Conservation (phyloP, 1,139 yeast genomes). For the Hyphopichia buzzinii region DNA sequence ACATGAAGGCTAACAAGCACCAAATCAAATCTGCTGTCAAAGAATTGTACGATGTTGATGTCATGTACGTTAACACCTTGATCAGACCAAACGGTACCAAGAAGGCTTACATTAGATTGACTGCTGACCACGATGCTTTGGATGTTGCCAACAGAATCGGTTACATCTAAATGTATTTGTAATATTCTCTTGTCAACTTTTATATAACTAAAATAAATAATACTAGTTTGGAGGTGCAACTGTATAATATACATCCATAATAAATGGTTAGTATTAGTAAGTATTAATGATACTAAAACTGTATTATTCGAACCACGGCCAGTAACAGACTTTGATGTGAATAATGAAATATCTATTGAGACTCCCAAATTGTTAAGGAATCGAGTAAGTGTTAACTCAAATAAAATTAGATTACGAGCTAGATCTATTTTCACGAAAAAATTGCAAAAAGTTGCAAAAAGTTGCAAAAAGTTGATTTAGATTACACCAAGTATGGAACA, state of each 20-base stretch:
- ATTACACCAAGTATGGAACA: too few species aligned
- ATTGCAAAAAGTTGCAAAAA: too few species aligned
- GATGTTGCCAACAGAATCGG: slow-evolving; percentile 99
- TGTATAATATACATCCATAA: neutral
- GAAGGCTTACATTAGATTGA: slow-evolving; percentile 99
- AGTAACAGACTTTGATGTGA: too few species aligned
- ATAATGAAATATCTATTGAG: too few species aligned
- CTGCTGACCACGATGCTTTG: slow-evolving; percentile 99
- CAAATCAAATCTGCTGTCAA: slow-evolving; percentile 98
- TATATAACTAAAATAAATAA: neutral
- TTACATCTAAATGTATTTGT: slow-evolving; percentile 64
- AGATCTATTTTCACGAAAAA: too few species aligned
- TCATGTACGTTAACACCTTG: slow-evolving; percentile 90
- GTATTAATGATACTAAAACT: too few species aligned
- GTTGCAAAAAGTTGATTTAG: too few species aligned
- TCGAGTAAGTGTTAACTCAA: too few species aligned
- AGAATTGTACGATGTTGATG: slow-evolving; percentile 97
- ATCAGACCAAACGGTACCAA: slow-evolving; percentile 99
- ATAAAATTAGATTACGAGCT: too few species aligned
- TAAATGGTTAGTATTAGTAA: too few species aligned
- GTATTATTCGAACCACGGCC: too few species aligned
- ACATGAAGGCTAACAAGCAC: slow-evolving; percentile 94
- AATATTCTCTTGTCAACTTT: slow-evolving; percentile 1
- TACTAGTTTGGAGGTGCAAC: neutral
- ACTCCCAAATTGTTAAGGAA: too few species aligned